Evolutionary conservation across 495 filamentous ascomycete species (phyloP), one percentile per base, ranked within the genome.

Genomic region (Penicillium desertorum): DNA sequence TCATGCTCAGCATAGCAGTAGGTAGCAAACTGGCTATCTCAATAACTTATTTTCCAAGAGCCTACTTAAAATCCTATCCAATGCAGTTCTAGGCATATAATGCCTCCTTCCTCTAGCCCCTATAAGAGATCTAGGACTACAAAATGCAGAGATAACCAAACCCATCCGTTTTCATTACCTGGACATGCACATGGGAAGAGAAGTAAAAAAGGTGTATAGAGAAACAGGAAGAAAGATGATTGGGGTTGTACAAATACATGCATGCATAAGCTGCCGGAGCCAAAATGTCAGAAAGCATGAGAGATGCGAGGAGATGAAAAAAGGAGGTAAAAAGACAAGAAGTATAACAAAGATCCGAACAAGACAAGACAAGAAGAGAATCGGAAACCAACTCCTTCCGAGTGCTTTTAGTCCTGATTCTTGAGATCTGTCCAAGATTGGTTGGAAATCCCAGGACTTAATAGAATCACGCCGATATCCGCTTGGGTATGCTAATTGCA

Each of bases 231-330:
- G 50, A 54, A 65, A 68, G 59, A 67, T 67, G 48, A 58, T 64
- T 70, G 57, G 58, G 60, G 60, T 69, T 73, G 64, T 77, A 77
- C 67, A 76, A 77, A 69, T 77, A 77, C 74, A 77, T 65, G 64
- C 65, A 72, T 76, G 74, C 72, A 77, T 63, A 61, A 71, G 63
- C 68, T 72, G 69, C 65, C 69, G 58, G 69, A 71, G 68, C 66
- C 63, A 69, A 59, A 60, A 56, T 62, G 60, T 67, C 59, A 64
- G 51, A 67, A 58, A 56, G 58, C 64, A 53, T 63, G 58, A 68
- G 64, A 62, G 56, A 67, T 67, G 63, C 62, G 52, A 53, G 55
- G 59, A 55, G 39, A 53, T 30, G 43, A 43, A 62, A 43, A 62
- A 57, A 54, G 56, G 42, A 64, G 60, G 57, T 46, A 39, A 45